A percentile compares a stretch with the other conserved stretches of the same genome.
These are phyloP conservation scores for Pisolithus tinctorius DNA, from an alignment of 768 basidiomycete species.

Conservation along the genomic window DNA sequence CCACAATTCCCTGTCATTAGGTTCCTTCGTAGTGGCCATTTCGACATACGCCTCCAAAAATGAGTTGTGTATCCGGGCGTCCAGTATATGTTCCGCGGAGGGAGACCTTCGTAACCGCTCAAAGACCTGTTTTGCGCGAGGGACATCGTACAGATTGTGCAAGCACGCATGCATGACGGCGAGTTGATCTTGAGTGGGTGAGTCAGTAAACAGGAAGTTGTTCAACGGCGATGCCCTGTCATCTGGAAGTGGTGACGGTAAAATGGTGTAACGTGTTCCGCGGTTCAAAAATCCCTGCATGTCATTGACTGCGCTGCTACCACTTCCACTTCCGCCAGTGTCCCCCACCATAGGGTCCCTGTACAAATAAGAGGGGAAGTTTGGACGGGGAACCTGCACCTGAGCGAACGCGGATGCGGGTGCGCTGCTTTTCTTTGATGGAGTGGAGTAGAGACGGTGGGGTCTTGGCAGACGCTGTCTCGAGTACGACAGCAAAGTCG, in stretches of 20 bases:
- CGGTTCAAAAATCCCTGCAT: slow-evolving; percentile 48
- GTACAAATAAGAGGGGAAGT: slow-evolving; percentile 35
- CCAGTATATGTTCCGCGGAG: slow-evolving; percentile 40
- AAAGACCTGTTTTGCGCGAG: slow-evolving; percentile 71
- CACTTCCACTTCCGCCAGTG: slow-evolving; percentile 1
- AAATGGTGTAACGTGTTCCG: slow-evolving; percentile 44
- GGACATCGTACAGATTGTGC: slow-evolving; percentile 65
- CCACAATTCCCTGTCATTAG: slow-evolving; percentile 45
- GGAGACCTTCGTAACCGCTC: slow-evolving; percentile 45
- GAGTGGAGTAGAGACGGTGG: slow-evolving; percentile 63
- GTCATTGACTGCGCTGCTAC: slow-evolving; percentile 21
- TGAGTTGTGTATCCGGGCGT: slow-evolving; percentile 50
- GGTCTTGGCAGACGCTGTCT: slow-evolving; percentile 63
- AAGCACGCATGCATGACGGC: slow-evolving; percentile 83
- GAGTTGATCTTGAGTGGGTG: slow-evolving; percentile 58
- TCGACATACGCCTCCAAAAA: slow-evolving; percentile 60
- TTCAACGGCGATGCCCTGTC: slow-evolving; percentile 30
- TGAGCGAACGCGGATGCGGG: slow-evolving; percentile 42
- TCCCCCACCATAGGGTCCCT: slow-evolving; percentile 14
- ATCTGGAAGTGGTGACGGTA: slow-evolving; percentile 61
- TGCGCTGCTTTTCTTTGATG: slow-evolving; percentile 48
- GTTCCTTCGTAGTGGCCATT: slow-evolving; percentile 46
- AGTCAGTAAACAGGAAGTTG: slow-evolving; percentile 56
- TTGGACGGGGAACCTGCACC: slow-evolving; percentile 29
- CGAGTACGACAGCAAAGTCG: slow-evolving; percentile 50